phyloP scores from a whole-genome alignment of 2,329 filamentous ascomycete species.

The Camillea tinctor region DNA sequence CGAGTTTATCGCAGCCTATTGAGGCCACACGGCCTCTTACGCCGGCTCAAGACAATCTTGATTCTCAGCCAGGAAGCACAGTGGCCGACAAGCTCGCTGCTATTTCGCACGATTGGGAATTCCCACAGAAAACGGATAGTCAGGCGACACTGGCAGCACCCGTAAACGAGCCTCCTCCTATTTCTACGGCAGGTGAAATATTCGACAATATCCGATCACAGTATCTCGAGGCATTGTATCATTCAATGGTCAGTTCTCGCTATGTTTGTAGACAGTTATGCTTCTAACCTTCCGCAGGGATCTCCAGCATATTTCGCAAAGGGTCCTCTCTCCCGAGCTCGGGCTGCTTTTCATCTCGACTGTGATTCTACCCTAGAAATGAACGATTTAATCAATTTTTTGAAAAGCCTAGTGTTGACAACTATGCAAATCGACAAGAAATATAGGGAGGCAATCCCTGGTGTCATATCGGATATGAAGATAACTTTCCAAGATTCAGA shows the following conservation, averaged over 20 bases:
- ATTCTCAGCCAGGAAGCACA: constrained; percentile 8
- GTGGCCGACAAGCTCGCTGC: constrained; percentile 1
- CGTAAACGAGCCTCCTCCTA: constrained; percentile 23
- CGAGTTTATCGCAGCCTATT: constrained; percentile 24
- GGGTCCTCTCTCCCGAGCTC: constrained; percentile 72
- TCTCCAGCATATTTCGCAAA: constrained; percentile 83
- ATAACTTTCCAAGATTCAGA: constrained; percentile 57
- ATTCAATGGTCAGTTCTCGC: constrained; percentile 55
- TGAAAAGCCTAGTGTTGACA: constrained; percentile 67
- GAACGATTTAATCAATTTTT: constrained; percentile 63
- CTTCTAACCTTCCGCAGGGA: constrained; percentile 54
- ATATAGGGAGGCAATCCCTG: constrained; percentile 68
- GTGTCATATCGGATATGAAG: constrained; percentile 58
- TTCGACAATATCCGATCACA: constrained; percentile 58
- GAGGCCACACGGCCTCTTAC: constrained; percentile 13
- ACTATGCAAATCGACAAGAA: constrained; percentile 74
- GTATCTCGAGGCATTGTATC: constrained; percentile 60
- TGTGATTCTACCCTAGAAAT: constrained; percentile 60
- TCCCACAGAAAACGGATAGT: constrained; percentile 2
- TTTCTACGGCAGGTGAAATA: constrained; percentile 50
- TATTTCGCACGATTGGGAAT: background rate
- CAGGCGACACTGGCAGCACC: constrained; percentile 11
- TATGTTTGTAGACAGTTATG: background rate
- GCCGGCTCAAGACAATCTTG: constrained; percentile 7
- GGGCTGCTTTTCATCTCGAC: constrained; percentile 66